phyloP scores from a whole-genome alignment of 2,329 filamentous ascomycete genomes.

The Proliferodiscus dingleyae region DNA sequence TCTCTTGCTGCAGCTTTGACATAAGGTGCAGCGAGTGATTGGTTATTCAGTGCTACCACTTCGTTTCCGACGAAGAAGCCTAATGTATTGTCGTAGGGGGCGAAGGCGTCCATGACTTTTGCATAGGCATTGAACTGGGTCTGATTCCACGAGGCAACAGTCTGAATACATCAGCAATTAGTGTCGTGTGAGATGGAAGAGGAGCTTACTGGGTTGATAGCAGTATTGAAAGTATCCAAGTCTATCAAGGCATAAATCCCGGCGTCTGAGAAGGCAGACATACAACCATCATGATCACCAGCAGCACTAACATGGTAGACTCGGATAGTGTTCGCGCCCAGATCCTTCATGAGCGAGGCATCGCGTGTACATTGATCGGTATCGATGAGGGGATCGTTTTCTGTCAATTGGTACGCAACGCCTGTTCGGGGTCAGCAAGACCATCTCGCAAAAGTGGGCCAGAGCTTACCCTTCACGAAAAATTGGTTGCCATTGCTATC shows the following conservation, averaged over 20 bases:
- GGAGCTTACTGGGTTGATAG: conserved; percentile 55
- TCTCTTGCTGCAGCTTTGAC: conserved; percentile 79
- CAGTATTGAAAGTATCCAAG: conserved; percentile 69
- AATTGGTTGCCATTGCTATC: conserved; percentile 74
- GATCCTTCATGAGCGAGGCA: conserved; percentile 68
- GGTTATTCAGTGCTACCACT: conserved; percentile 60
- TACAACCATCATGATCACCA: conserved; percentile 71
- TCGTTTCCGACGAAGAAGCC: conserved; percentile 90
- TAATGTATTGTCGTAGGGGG: conserved; percentile 68
- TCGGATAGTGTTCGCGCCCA: conserved; percentile 79
- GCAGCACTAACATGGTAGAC: conserved; percentile 79
- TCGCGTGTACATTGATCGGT: conserved; percentile 72
- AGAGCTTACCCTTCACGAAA: conserved; percentile 67
- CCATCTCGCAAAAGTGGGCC: background rate
- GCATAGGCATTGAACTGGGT: conserved; percentile 55
- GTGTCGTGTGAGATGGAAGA: background rate
- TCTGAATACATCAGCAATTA: conserved; percentile 35
- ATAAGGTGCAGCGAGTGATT: conserved; percentile 67
- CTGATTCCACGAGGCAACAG: conserved; percentile 64
- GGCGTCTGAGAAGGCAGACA: conserved; percentile 71
- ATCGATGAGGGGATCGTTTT: conserved; percentile 71
- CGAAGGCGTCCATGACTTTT: conserved; percentile 28
- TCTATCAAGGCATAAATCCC: conserved; percentile 84
- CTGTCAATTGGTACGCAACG: conserved; percentile 63
- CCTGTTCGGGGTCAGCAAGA: conserved; percentile 42